A percentile compares a stretch with the other conserved stretches of the same genome.
Evolutionary conservation across 805 yeast species (phyloP).

Genomic region (Saccharomycopsis microspora): DNA sequence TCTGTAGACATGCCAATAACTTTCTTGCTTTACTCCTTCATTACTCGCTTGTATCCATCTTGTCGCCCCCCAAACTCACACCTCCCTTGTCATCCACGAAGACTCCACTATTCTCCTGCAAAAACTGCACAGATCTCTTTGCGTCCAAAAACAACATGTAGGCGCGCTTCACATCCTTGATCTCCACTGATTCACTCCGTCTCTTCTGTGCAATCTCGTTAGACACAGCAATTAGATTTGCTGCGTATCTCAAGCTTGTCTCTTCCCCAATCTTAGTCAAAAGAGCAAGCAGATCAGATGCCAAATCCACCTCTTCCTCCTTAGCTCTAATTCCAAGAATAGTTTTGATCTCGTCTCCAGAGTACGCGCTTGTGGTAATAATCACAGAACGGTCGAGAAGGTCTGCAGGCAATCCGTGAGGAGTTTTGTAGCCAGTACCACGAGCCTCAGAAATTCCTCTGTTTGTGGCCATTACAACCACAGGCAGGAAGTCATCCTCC

Average conservation of each 20-base stretch:
- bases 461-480: conserved; percentile 96
- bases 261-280: conserved; percentile 84
- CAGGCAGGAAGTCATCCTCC: conserved; percentile 94
- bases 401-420: conserved; percentile 97
- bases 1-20: too few species aligned
- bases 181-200: conserved; percentile 58
- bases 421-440: conserved; percentile 88
- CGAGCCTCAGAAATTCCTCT: conserved; percentile 89
- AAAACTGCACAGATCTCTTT: conserved; percentile 76
- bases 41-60: neutral
- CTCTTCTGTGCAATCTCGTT: conserved; percentile 79
- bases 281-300: conserved; percentile 73
- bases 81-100: conserved; percentile 74
- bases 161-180: conserved; percentile 77
- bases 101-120: conserved; percentile 56
- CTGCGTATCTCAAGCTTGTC: conserved; percentile 84
- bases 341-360: conserved; percentile 72
- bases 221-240: conserved; percentile 84
- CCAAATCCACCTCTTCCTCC: conserved; percentile 84
- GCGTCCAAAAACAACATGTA: conserved; percentile 83
- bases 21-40: too few species aligned
- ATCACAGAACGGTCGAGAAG: conserved; percentile 88
- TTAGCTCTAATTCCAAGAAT: conserved; percentile 83
- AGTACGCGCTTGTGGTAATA: conserved; percentile 73
- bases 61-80: conserved; percentile 38